Evolutionary conservation across 345 rosid genomes (phyloP), one percentile per base, ranked within the genome.

Genomic region (Hirschfeldia incana): DNA sequence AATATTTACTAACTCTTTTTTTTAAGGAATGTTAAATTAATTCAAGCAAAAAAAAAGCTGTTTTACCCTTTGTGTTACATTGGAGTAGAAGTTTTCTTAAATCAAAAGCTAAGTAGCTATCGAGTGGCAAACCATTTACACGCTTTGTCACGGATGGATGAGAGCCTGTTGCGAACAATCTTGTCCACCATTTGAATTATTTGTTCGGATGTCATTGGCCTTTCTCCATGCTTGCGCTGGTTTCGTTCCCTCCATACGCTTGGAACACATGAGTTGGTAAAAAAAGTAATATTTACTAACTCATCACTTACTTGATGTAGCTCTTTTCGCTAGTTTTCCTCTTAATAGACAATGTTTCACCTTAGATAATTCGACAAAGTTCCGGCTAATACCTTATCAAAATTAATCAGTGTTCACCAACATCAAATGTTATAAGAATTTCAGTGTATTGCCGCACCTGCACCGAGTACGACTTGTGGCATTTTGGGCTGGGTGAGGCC

Each of bases 401-500:
- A 30, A 34, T 55, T 70, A 26, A 11, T 58, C 11, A 12, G 17
- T 26, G 8, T 4, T 12, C 36, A 49, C 27, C 51, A 64, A 65
- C 28, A 64, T 74, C 26, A 65, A 65, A 51, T 65, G 13, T 55
- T 0, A 76, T 17, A 69, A 61, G 4, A 32, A 49, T 15, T n/a
- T 10, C 17, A 69, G 33, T 70, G 53, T 57, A 61, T 34, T 62
- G 62, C 53, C 4, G 74, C 60, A 28, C 58, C 76, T 70, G 65
- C 76, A 51, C 65, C 57, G 80, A 51, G 7, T 77, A 64, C 33
- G 71, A 70, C 28, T 46, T 13, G 67, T 57, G 53, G 36, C 36
- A 65, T 46, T 65, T 37, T 57, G 28, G 60, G 34, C 53, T 71
- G 32, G 65, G 32, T 28, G 44, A 70, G 28, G 42, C 57, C 30